These are phyloP conservation scores for Cryptococcus maquisensis DNA, from an alignment of 1,284 basidiomycete genomes.

Conservation along the genomic window DNA sequence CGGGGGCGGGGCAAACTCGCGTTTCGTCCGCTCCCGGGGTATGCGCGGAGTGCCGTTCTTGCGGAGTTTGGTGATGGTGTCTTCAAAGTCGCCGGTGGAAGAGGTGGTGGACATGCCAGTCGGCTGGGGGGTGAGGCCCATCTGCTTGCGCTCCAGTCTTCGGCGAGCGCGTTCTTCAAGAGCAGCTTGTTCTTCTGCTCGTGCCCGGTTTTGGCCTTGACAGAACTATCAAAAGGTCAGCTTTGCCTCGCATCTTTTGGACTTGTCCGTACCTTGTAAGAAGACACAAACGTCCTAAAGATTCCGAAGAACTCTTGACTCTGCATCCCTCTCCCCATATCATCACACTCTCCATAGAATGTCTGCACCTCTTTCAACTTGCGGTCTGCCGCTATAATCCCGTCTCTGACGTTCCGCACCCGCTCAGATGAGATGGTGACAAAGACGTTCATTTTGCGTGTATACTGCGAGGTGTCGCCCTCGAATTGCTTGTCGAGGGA, in stretches of 20 bases:
- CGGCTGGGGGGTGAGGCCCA: constrained; percentile 38
- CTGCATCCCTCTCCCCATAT: constrained; percentile 49
- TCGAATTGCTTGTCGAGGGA: constrained; percentile 76
- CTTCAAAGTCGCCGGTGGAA: constrained; percentile 58
- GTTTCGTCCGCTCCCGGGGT: constrained; percentile 39
- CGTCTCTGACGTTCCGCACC: constrained; percentile 75
- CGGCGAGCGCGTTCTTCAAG: constrained; percentile 31
- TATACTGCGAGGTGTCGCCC: constrained; percentile 68
- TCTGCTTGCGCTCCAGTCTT: background rate
- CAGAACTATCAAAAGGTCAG: constrained; percentile 62
- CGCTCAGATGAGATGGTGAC: constrained; percentile 66
- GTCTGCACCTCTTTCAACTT: constrained; percentile 75
- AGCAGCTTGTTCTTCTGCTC: constrained; percentile 50
- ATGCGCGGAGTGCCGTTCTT: constrained; percentile 59
- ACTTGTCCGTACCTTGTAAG: constrained; percentile 65
- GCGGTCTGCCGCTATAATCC: constrained; percentile 75
- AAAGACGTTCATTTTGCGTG: constrained; percentile 85
- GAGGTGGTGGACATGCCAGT: constrained; percentile 37
- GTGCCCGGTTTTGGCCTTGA: constrained; percentile 62
- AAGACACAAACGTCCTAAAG: constrained; percentile 90
- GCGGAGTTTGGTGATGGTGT: constrained; percentile 68
- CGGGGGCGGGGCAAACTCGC: constrained; percentile 43
- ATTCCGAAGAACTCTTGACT: constrained; percentile 80
- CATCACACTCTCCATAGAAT: constrained; percentile 89
- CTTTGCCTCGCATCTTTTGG: background rate